Evolutionary conservation across 306 rosid species (phyloP), one percentile per base, ranked within the genome.

Genomic region (Cyclanthera cordifolia): DNA sequence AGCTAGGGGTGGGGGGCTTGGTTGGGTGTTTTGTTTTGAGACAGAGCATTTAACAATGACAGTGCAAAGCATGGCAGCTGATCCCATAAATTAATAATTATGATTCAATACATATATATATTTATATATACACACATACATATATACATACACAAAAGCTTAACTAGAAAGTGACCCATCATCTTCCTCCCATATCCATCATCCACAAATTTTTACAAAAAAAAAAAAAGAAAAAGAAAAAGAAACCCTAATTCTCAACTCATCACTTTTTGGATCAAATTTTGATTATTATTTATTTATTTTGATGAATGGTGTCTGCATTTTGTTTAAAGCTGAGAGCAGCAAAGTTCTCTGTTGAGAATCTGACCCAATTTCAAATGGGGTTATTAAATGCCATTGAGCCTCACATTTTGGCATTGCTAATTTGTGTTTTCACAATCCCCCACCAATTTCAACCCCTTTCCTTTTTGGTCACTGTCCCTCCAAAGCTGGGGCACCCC

Each of bases 1-100:
- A 37, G 21, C 20, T 30, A 59, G 20, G 32, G 28, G 27, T 12
- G 30, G 27, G 27, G 52, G 70, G 53, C 52, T 64, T 64, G 49
- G 51, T 10, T 63, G 13, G 13, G 27, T 37, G 28, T 39, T 20
- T 17, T 61, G 47, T 19, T 56, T 61, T 61, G 66, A 72, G 78
- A 64, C 80, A 78, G 72, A 34, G 80, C 82, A 82, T 66, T 78
- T 30, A 71, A 82, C 83, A 76, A 51, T 19, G 81, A 82, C 81
- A 76, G 76, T 71, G 83, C 86, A 68, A 77, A 74, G 73, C 71
- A 73, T 55, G 76, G 85, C 37, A 32, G 37, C 37, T 32, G 37
- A 32, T 32, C 37, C 37, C 37, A 32, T 61, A 79, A 79, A 76
- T 76, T 79, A 81, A 78, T 78, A 54, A 78, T 78, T 75, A 72